Base-by-base conservation (phyloP, 2,329 filamentous ascomycete species). In the Hymenoscyphus linearis region DNA sequence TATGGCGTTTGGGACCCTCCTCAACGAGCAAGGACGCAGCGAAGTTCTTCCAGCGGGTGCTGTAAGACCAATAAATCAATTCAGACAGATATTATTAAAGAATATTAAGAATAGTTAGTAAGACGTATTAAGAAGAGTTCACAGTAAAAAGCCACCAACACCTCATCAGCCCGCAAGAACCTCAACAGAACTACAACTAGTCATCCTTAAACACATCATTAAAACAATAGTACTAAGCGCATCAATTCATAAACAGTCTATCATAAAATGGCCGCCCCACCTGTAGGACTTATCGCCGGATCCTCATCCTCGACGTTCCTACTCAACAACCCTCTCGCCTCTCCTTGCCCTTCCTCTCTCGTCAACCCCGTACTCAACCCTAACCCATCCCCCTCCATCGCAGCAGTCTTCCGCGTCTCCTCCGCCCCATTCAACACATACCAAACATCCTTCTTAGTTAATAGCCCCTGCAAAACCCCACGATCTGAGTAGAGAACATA, bases 361-460 rank as follows among this genome's bases (percentile, higher is more conserved):
- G 73, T 73, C 4, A 77, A 64, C 2, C 77, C 76, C 14, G 71
- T 74, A 59, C 72, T 70, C 7, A 73, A 69, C 3, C 64, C 68
- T 27, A 65, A 60, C 14, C 37, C 55, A 6, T 22, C 31, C 68
- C 66, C 78, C 64, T 79, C 75, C 9, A 63, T 59, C 12, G 61
- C 63, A 60, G 69, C 65, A 16, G 68, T 66, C 61, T 79, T 76
- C 27, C 81, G 77, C 59, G 82, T 83, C 73, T 87, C 84, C 65
- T 88, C 87, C 10, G 85, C 86, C 50, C 88, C 90, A 72, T 96
- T 91, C 53, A 98, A 80, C 44, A 98, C 86, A 74, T 91, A 93
- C 90, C 93, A 98, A 36, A 96, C 87, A 76, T 99, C 95, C 78
- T 99, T 99, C 79, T 98, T 98, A 22, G 95, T 99, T 67, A 98